A percentile compares a stretch with the other conserved stretches of the same genome.
These are phyloP conservation scores for Penicillium mononematosum DNA, from an alignment of 495 filamentous ascomycete genomes.

Conservation along the genomic window DNA sequence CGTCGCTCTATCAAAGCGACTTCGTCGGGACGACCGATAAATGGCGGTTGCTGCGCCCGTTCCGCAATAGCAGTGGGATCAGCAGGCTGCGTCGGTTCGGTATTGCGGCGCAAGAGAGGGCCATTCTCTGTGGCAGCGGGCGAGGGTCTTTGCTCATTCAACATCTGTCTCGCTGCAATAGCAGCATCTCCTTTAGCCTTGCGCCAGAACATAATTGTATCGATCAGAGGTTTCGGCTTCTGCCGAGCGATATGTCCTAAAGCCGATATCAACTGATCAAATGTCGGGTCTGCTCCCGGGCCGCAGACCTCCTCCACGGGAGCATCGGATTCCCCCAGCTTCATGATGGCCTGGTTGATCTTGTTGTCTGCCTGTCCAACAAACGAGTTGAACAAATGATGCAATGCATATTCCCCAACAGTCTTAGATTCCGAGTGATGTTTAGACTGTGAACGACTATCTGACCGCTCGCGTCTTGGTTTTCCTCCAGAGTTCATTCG, in stretches of 20 bases:
- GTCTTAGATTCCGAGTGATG: constrained; percentile 77
- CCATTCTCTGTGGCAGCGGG: constrained; percentile 35
- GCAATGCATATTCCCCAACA: constrained; percentile 92
- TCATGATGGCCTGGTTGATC: constrained; percentile 77
- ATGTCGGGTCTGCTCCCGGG: constrained; percentile 80
- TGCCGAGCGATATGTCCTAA: constrained; percentile 89
- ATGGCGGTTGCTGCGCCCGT: constrained; percentile 32
- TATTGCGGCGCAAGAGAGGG: constrained; percentile 50
- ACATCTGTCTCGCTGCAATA: constrained; percentile 55
- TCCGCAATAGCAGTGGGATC: constrained; percentile 33
- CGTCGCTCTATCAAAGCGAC: constrained; percentile 77
- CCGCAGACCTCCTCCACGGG: constrained; percentile 87
- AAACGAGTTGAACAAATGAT: constrained; percentile 90
- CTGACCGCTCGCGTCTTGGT: constrained; percentile 66
- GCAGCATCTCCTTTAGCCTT: constrained; percentile 91
- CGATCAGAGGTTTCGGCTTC: constrained; percentile 93
- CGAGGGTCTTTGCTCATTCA: constrained; percentile 56
- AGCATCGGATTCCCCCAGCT: constrained; percentile 70
- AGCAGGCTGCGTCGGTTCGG: constrained; percentile 47
- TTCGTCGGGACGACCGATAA: constrained; percentile 60
- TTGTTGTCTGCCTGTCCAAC: constrained; percentile 87
- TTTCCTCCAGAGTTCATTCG: constrained; percentile 57
- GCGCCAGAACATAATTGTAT: constrained; percentile 95
- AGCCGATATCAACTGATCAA: constrained; percentile 92
- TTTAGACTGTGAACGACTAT: constrained; percentile 81